A percentile compares a stretch with the other conserved stretches of the same genome.
Evolutionary conservation across 2,329 filamentous ascomycete genomes (phyloP).

Genomic region (Bertia moriformis): DNA sequence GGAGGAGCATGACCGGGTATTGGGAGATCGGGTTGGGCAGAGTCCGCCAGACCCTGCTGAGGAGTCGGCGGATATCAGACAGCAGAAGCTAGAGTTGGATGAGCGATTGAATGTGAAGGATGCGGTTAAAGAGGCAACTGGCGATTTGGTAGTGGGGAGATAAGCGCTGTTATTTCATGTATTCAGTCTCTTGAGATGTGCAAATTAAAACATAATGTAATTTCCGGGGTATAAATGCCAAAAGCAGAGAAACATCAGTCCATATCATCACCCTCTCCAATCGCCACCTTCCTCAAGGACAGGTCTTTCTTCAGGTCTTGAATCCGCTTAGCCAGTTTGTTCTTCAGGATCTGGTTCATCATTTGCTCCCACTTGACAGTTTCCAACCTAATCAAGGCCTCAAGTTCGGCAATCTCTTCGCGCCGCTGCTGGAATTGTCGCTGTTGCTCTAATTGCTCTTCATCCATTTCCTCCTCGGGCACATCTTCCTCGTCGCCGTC

Average conservation of each 20-base stretch:
- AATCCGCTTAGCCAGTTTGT: conserved; percentile 25
- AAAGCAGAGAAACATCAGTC: conserved; percentile 6
- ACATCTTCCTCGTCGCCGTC: conserved; percentile 19
- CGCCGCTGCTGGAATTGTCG: conserved; percentile 23
- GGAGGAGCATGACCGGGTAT: conserved; percentile 14
- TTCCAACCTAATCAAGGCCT: conserved; percentile 19
- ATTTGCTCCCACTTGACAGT: conserved; percentile 21
- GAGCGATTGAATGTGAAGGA: conserved; percentile 12
- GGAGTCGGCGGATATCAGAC: conserved; percentile 10
- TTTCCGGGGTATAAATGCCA: no score
- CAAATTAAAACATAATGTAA: no score
- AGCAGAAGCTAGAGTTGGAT: conserved; percentile 12
- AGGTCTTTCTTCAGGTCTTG: conserved; percentile 25
- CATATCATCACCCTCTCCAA: neutral
- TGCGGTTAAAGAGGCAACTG: conserved; percentile 12
- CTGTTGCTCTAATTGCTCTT: conserved; percentile 23
- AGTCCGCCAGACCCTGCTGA: conserved; percentile 6
- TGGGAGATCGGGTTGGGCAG: conserved; percentile 11
- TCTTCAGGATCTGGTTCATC: conserved; percentile 20
- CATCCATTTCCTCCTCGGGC: conserved; percentile 25
- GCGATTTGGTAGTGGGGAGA: conserved; percentile 3
- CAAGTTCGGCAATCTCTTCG: conserved; percentile 25
- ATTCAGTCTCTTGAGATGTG: no score
- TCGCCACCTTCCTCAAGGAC: conserved; percentile 14
- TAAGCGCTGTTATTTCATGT: no score